These are phyloP conservation scores for Debaryomycetaceae sp. DNA, from an alignment of 1,139 yeast species.

Conservation along the genomic window DNA sequence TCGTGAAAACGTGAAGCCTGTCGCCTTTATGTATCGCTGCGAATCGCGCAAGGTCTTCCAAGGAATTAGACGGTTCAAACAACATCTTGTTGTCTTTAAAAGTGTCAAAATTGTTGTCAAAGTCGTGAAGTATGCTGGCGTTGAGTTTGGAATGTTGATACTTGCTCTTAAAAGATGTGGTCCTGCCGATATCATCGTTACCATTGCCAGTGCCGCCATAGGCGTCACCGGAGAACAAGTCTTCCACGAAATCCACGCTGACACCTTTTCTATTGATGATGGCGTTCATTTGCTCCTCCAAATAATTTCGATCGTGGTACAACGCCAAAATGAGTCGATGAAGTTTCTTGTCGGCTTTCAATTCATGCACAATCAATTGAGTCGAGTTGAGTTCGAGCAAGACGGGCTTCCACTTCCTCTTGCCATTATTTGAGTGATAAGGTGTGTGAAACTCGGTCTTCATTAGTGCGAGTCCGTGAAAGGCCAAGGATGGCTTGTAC, in stretches of 20 bases:
- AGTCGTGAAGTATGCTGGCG: slow-evolving; percentile 13
- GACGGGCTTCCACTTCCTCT: slow-evolving; percentile 43
- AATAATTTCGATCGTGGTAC: slow-evolving; percentile 25
- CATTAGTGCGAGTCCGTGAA: slow-evolving; percentile 30
- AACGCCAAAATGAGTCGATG: slow-evolving; percentile 25
- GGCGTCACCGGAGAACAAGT: slow-evolving; percentile 22
- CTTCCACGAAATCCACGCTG: slow-evolving; percentile 13
- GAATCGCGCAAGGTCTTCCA: slow-evolving; percentile 15
- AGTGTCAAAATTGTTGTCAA: slow-evolving; percentile 17
- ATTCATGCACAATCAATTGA: slow-evolving; percentile 42
- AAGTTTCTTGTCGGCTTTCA: slow-evolving; percentile 23
- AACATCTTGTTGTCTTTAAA: slow-evolving; percentile 29
- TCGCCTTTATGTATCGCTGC: slow-evolving; percentile 20
- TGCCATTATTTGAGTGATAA: slow-evolving; percentile 25
- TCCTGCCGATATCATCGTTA: not conserved
- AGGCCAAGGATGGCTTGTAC: slow-evolving; percentile 30
- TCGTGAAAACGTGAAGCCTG: slow-evolving; percentile 26
- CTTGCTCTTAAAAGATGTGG: slow-evolving; percentile 12
- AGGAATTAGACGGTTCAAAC: slow-evolving; percentile 31
- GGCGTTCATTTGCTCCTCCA: slow-evolving; percentile 15
- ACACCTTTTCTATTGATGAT: slow-evolving; percentile 8
- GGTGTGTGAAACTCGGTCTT: slow-evolving; percentile 39
- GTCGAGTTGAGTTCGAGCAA: slow-evolving; percentile 55
- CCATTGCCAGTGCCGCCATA: slow-evolving; percentile 18
- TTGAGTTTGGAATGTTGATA: slow-evolving; percentile 13